phyloP scores from a whole-genome alignment of 2,329 filamentous ascomycete genomes.

The Helotiales sp. region DNA sequence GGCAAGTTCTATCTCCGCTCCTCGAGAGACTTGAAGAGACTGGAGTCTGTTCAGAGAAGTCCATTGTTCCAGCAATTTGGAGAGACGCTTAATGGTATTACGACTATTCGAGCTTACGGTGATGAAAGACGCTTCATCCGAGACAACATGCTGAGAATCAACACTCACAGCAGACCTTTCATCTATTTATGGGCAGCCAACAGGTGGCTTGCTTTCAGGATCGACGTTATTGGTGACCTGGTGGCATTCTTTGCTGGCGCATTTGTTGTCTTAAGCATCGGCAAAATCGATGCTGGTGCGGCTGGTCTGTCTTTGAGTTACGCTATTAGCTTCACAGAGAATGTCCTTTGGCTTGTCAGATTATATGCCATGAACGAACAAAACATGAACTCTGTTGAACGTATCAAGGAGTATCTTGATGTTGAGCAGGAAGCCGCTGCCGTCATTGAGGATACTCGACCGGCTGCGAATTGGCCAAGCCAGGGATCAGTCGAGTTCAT shows the following conservation, averaged over 20 bases:
- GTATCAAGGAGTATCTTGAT: conserved; percentile 95
- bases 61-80: conserved; percentile 98
- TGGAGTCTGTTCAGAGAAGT: conserved; percentile 92
- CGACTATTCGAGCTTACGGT: conserved; percentile 94
- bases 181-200: conserved; percentile 97
- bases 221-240: conserved; percentile 85
- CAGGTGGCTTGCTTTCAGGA: conserved; percentile 91
- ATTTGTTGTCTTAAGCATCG: conserved; percentile 84
- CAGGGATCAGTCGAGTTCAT: conserved; percentile 85
- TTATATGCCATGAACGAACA: conserved; percentile 95
- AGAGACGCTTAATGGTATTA: conserved; percentile 91
- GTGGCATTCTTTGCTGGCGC: conserved; percentile 92
- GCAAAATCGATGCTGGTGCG: conserved; percentile 82
- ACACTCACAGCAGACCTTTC: conserved; percentile 88
- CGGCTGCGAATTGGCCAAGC: conserved; percentile 79
- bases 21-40: conserved; percentile 90
- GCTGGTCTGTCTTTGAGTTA: conserved; percentile 94
- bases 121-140: conserved; percentile 91
- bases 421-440: conserved; percentile 89
- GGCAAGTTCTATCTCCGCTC: conserved; percentile 87
- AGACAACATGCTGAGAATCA: conserved; percentile 85
- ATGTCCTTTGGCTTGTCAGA: conserved; percentile 93
- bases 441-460: conserved; percentile 75
- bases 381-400: conserved; percentile 99
- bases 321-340: conserved; percentile 95